Conservation (phyloP, 768 basidiomycete genomes). For the Pulveroboletus sp. region DNA sequence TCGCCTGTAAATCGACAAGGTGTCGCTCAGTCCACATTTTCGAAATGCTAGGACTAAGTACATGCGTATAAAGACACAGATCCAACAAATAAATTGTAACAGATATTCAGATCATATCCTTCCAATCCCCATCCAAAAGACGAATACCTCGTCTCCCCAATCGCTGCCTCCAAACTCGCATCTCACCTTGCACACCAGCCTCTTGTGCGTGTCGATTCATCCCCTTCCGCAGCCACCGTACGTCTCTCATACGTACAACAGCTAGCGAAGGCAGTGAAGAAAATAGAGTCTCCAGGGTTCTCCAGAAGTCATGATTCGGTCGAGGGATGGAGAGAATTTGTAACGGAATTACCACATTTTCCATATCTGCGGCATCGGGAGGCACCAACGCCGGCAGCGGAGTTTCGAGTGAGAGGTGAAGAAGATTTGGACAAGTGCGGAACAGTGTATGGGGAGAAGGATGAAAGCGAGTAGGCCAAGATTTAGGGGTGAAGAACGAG, state of each 20-base stretch:
- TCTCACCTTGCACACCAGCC: slow-evolving; percentile 77
- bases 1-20: not conserved
- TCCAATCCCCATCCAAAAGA: slow-evolving; percentile 73
- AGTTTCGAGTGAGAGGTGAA: slow-evolving; percentile 67
- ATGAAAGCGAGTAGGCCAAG: slow-evolving; percentile 57
- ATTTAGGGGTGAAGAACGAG: slow-evolving; percentile 63
- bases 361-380: slow-evolving; percentile 23
- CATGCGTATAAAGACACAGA: slow-evolving; percentile 7
- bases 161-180: slow-evolving; percentile 67
- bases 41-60: not conserved
- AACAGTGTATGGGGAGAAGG: slow-evolving; percentile 50
- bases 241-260: slow-evolving; percentile 58
- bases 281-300: slow-evolving; percentile 49
- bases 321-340: slow-evolving; percentile 71
- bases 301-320: slow-evolving; percentile 59
- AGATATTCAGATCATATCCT: slow-evolving; percentile 31
- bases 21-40: not conserved
- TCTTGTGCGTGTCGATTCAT: slow-evolving; percentile 60
- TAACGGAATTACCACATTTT: slow-evolving; percentile 35
- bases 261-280: slow-evolving; percentile 52
- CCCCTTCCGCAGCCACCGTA: slow-evolving; percentile 69
- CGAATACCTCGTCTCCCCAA: slow-evolving; percentile 53
- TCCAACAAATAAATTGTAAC: slow-evolving; percentile 2
- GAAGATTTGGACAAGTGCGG: slow-evolving; percentile 47
- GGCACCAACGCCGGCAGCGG: slow-evolving; percentile 54